Evolutionary conservation across 768 basidiomycete genomes (phyloP).

Genomic region (Tricholoma sp.): DNA sequence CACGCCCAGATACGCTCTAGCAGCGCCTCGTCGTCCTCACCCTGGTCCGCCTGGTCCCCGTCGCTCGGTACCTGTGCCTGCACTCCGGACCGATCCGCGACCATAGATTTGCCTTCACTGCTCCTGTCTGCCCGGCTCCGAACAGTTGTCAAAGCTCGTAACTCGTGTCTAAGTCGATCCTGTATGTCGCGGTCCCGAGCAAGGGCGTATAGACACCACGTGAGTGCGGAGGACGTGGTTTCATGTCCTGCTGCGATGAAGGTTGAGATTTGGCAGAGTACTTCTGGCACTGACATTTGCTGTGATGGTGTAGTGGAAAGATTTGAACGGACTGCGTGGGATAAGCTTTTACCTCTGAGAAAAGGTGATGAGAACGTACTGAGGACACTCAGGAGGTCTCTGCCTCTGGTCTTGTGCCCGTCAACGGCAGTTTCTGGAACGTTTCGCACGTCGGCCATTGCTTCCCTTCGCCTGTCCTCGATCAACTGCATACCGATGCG

Average conservation of each 20-base stretch:
- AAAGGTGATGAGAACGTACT: slow-evolving; percentile 27
- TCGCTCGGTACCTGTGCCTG: slow-evolving; percentile 4
- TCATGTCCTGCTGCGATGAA: slow-evolving; percentile 67
- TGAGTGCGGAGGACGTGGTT: slow-evolving; percentile 51
- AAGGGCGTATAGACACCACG: slow-evolving; percentile 62
- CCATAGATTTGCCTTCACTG: no score
- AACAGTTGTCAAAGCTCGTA: slow-evolving; percentile 22
- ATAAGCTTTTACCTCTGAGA: background rate
- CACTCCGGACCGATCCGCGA: no score
- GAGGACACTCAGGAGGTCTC: slow-evolving; percentile 53
- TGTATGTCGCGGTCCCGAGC: slow-evolving; percentile 39
- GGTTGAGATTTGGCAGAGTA: slow-evolving; percentile 58
- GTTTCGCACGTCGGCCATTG: slow-evolving; percentile 12
- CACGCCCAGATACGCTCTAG: slow-evolving; percentile 30
- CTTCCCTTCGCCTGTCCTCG: slow-evolving; percentile 39
- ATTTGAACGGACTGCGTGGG: slow-evolving; percentile 53
- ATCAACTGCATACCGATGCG: slow-evolving; percentile 52
- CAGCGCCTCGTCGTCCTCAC: slow-evolving; percentile 3
- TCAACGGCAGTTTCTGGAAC: background rate
- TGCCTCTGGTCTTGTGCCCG: slow-evolving; percentile 28
- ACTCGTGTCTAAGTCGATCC: slow-evolving; percentile 38
- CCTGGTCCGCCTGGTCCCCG: slow-evolving; percentile 11
- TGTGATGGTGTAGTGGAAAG: slow-evolving; percentile 35
- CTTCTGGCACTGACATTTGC: slow-evolving; percentile 53
- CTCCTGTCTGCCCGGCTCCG: background rate